Evolutionary conservation across 2,329 filamentous ascomycete species (phyloP).

Genomic region (Ceratocystis colombiana): DNA sequence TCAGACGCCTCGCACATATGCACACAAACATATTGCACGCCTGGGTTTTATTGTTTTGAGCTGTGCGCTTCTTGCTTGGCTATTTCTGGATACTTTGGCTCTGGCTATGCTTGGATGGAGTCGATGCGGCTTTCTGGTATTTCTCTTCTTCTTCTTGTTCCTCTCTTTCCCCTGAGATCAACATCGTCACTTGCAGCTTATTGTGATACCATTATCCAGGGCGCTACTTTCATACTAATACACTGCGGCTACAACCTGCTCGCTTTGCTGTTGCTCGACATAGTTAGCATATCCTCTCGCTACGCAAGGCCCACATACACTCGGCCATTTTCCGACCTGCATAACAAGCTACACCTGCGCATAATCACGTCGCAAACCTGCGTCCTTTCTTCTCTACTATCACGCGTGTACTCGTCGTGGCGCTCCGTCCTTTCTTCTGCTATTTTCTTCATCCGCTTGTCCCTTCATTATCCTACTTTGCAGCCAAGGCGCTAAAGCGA

Average conservation of each 20-base stretch:
- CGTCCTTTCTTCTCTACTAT: background rate
- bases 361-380: constrained; percentile 3
- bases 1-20: background rate
- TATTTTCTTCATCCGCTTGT: background rate
- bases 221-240: too few relatives aligned
- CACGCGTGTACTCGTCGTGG: background rate
- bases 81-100: too few relatives aligned
- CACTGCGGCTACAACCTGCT: too few relatives aligned
- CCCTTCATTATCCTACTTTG: too few relatives aligned
- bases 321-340: background rate
- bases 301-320: too few relatives aligned
- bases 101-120: too few relatives aligned
- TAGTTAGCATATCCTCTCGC: too few relatives aligned
- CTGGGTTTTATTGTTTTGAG: background rate
- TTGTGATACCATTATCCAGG: background rate
- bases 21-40: background rate
- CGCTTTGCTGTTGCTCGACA: too few relatives aligned
- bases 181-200: background rate
- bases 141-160: background rate
- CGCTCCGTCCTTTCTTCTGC: background rate
- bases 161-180: background rate
- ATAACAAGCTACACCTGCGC: background rate
- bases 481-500: background rate
- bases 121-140: background rate
- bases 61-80: too few relatives aligned